Evolutionary conservation across 2,329 filamentous ascomycete genomes (phyloP).

Genomic region (Exophiala sp.): DNA sequence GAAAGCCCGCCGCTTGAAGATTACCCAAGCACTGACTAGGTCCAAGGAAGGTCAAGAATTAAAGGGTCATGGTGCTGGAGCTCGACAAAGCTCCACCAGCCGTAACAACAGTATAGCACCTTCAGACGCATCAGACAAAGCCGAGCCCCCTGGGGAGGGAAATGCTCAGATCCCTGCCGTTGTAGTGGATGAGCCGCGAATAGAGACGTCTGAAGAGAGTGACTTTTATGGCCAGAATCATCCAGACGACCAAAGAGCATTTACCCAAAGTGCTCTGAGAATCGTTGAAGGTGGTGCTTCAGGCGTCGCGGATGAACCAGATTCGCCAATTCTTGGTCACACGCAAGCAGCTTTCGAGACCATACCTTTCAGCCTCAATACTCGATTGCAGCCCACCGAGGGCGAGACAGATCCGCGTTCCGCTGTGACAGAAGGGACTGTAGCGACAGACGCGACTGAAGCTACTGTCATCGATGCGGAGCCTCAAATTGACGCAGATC

Average conservation of each 20-base stretch:
- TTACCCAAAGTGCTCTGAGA: slow-evolving; percentile 29
- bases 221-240: slow-evolving; percentile 13
- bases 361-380: slow-evolving; percentile 24
- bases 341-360: slow-evolving; percentile 9
- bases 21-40: slow-evolving; percentile 79
- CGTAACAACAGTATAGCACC: slow-evolving; percentile 14
- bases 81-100: slow-evolving; percentile 7
- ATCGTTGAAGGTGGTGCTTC: slow-evolving; percentile 12
- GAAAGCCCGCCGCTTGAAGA: slow-evolving; percentile 73
- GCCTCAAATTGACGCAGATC: slow-evolving; percentile 58
- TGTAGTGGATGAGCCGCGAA: slow-evolving; percentile 15
- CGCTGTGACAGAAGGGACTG: slow-evolving; percentile 58
- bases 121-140: slow-evolving; percentile 16
- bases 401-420: slow-evolving; percentile 32
- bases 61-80: slow-evolving; percentile 1
- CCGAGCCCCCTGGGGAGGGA: background rate
- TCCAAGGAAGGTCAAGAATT: slow-evolving; percentile 27
- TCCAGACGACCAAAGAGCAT: slow-evolving; percentile 22
- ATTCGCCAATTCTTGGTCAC: slow-evolving; percentile 49
- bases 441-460: slow-evolving; percentile 65
- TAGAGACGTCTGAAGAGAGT: slow-evolving; percentile 15
- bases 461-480: slow-evolving; percentile 63
- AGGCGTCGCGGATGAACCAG: slow-evolving; percentile 31
- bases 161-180: slow-evolving; percentile 21
- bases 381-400: slow-evolving; percentile 13